Evolutionary conservation across 2,329 filamentous ascomycete species (phyloP).

Genomic region (Apiospora arundinis): DNA sequence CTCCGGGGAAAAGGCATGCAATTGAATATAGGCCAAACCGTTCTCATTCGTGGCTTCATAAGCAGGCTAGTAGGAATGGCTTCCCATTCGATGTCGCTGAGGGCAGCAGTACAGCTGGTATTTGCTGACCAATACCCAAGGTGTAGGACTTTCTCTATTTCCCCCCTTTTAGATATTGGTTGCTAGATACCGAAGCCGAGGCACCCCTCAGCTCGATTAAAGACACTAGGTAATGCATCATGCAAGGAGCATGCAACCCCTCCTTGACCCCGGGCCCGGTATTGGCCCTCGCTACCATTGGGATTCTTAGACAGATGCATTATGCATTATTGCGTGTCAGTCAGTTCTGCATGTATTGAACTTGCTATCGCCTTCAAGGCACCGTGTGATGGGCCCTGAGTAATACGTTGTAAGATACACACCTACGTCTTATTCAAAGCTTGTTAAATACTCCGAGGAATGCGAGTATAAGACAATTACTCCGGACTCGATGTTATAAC

Average conservation of each 20-base stretch:
- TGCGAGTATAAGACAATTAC: no score
- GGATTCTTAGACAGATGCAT: background rate
- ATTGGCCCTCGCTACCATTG: background rate
- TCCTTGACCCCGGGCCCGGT: background rate
- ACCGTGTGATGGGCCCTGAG: background rate
- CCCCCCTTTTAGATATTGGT: no score
- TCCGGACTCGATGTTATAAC: no score
- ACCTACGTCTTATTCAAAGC: background rate
- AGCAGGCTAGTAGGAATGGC: no score
- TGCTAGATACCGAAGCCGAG: background rate
- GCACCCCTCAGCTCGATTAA: background rate
- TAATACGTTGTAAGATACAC: background rate
- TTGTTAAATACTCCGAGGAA: no score
- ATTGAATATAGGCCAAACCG: no score
- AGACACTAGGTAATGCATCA: background rate
- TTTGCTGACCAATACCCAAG: no score
- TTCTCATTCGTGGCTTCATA: no score
- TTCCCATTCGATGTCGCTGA: no score
- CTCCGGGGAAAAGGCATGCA: no score
- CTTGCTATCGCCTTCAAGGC: background rate
- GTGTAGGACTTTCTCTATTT: no score
- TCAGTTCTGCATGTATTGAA: background rate
- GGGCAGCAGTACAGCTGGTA: no score
- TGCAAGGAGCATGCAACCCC: slow-evolving; percentile 9
- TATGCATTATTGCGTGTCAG: slow-evolving; percentile 6